These are phyloP conservation scores for Sphagnurus paluster DNA, from an alignment of 1,284 basidiomycete species.

Conservation along the genomic window DNA sequence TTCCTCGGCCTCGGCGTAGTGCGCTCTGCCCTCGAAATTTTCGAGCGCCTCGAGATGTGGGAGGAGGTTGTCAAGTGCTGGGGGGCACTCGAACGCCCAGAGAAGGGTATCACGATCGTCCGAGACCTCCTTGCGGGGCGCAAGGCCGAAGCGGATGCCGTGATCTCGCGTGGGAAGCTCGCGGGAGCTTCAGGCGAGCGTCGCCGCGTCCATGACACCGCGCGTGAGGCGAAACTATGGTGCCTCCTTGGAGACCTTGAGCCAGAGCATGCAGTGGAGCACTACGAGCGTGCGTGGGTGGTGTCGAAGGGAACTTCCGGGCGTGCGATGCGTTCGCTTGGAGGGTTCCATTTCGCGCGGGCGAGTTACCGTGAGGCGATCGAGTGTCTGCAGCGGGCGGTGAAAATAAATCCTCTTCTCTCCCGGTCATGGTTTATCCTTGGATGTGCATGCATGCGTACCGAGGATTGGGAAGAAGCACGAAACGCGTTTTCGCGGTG, in stretches of 20 bases:
- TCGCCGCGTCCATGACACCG: slow-evolving; percentile 56
- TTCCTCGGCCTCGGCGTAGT: slow-evolving; percentile 84
- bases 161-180: slow-evolving; percentile 61
- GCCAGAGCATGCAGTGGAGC: slow-evolving; percentile 59
- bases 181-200: slow-evolving; percentile 20
- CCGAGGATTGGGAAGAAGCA: slow-evolving; percentile 83
- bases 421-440: slow-evolving; percentile 94
- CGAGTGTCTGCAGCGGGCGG: slow-evolving; percentile 70
- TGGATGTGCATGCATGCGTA: slow-evolving; percentile 84
- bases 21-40: slow-evolving; percentile 88
- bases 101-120: slow-evolving; percentile 78
- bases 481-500: slow-evolving; percentile 85
- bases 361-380: slow-evolving; percentile 67
- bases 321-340: slow-evolving; percentile 89
- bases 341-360: slow-evolving; percentile 78
- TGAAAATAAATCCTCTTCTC: slow-evolving; percentile 87
- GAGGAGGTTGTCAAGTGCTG: slow-evolving; percentile 90
- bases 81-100: slow-evolving; percentile 75
- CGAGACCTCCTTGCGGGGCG: slow-evolving; percentile 81
- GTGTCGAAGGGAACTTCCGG: slow-evolving; percentile 80
- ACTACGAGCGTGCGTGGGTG: slow-evolving; percentile 87
- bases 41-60: slow-evolving; percentile 95
- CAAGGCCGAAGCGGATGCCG: slow-evolving; percentile 78
- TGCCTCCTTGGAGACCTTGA: slow-evolving; percentile 95
- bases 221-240: slow-evolving; percentile 91